These are phyloP conservation scores for Fusarium lyarnte DNA, from an alignment of 2,329 filamentous ascomycete genomes.

Conservation along the genomic window DNA sequence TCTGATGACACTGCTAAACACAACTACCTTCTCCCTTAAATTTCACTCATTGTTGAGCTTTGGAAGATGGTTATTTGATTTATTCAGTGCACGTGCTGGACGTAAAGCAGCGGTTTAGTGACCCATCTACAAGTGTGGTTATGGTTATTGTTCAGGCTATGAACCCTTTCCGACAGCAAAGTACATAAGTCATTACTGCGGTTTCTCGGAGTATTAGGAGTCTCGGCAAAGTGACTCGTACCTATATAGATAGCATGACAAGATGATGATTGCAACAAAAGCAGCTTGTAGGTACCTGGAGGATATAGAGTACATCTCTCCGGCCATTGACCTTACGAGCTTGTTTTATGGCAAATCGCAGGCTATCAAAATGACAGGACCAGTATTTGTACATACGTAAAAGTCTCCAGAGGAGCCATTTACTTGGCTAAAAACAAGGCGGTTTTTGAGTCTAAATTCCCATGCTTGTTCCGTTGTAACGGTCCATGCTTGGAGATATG, in stretches of 20 bases:
- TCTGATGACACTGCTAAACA: not conserved
- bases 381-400: slow-evolving; percentile 7
- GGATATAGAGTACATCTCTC: not conserved
- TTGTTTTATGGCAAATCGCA: not conserved
- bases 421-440: not conserved
- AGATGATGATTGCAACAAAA: not conserved
- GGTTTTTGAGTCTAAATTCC: not conserved
- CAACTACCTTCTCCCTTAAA: not conserved
- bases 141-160: not conserved
- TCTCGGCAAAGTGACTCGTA: not conserved
- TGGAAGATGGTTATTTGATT: not conserved
- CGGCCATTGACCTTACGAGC: not conserved
- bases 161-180: not conserved
- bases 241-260: not conserved
- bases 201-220: not conserved
- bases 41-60: not conserved
- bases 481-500: not conserved
- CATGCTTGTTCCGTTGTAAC: not conserved
- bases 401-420: not conserved
- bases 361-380: too few species aligned
- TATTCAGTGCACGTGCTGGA: not conserved
- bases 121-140: not conserved
- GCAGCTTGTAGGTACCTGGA: not conserved
- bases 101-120: not conserved
- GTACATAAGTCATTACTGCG: not conserved